phyloP scores from a whole-genome alignment of 768 basidiomycete species.

The Kockovaella imperatae region DNA sequence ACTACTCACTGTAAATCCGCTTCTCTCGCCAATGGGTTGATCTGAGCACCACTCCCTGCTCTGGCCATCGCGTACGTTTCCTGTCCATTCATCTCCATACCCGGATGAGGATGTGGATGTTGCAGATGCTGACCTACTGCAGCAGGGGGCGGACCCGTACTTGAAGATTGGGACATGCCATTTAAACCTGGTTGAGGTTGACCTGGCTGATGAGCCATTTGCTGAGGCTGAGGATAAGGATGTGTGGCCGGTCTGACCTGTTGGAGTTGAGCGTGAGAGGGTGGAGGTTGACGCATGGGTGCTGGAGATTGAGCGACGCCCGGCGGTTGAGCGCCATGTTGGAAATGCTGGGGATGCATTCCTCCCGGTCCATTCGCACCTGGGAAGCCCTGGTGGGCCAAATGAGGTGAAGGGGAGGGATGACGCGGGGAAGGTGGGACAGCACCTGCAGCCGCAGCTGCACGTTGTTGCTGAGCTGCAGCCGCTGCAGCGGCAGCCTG shows the following conservation, averaged over 20 bases:
- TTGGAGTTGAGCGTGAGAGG: slow-evolving; percentile 6
- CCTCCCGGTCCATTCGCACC: slow-evolving; percentile 8
- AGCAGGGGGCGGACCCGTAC: slow-evolving; percentile 8
- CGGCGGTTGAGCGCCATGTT: slow-evolving; percentile 25
- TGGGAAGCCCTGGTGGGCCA: slow-evolving; percentile 32
- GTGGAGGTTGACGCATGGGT: slow-evolving; percentile 10
- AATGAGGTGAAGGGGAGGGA: slow-evolving; percentile 34
- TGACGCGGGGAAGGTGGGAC: slow-evolving; percentile 33
- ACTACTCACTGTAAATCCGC: slow-evolving; percentile 26
- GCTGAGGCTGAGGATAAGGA: slow-evolving; percentile 1
- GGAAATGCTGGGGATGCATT: slow-evolving; percentile 33
- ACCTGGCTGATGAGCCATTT: background rate
- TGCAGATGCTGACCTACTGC: slow-evolving; percentile 5
- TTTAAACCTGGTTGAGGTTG: slow-evolving; percentile 26
- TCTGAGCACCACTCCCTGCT: slow-evolving; percentile 21
- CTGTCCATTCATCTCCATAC: slow-evolving; percentile 2
- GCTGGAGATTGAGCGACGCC: slow-evolving; percentile 4
- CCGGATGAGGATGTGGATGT: slow-evolving; percentile 1
- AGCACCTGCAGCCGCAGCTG: slow-evolving; percentile 12
- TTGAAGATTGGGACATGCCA: slow-evolving; percentile 14
- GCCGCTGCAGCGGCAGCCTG: slow-evolving; percentile 2
- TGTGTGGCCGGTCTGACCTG: background rate
- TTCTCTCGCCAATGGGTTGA: slow-evolving; percentile 11
- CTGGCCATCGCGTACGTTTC: slow-evolving; percentile 27
- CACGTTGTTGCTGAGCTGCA: slow-evolving; percentile 8